phyloP scores from a whole-genome alignment of 208 protist species.

The Acanthamoeba triangularis region DNA sequence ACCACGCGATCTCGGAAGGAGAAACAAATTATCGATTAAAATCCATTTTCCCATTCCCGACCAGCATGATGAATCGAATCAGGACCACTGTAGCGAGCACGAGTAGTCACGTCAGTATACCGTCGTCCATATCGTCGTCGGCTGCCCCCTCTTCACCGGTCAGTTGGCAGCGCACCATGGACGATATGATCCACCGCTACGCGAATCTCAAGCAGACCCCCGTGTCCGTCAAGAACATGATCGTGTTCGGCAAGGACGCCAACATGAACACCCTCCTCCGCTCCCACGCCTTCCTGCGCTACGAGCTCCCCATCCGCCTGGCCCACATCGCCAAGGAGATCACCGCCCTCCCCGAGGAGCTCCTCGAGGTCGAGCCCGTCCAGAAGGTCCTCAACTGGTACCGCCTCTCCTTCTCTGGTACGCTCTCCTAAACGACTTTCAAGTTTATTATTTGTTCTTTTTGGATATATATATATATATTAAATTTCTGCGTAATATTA shows the following conservation, averaged over 20 bases:
- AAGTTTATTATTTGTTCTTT: not conserved
- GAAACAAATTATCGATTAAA: no score
- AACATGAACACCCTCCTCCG: conserved; percentile 52
- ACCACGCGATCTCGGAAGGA: not conserved
- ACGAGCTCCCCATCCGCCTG: conserved; percentile 56
- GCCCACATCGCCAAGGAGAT: conserved; percentile 68
- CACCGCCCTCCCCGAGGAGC: conserved; percentile 4
- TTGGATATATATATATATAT: not conserved
- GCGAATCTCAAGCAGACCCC: conserved; percentile 49
- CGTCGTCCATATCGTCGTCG: not conserved
- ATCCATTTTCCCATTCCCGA: no score
- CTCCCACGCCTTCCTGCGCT: conserved; percentile 60
- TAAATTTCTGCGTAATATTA: not conserved
- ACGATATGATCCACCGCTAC: conserved; percentile 42
- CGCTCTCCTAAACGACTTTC: not conserved
- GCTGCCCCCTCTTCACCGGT: not conserved
- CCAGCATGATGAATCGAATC: not conserved
- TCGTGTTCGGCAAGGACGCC: conserved; percentile 61
- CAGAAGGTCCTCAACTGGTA: conserved; percentile 76
- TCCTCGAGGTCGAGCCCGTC: conserved; percentile 26
- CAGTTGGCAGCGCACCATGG: conserved; percentile 49
- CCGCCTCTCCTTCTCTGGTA: conserved; percentile 63
- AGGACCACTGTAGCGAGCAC: not conserved
- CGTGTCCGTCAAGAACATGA: conserved; percentile 55
- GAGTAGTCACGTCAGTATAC: not conserved